Percentiles rank a stretch among this genome's conserved stretches.
Conservation (phyloP, 140 eudicot genomes). For the Eryngium alpinum region DNA sequence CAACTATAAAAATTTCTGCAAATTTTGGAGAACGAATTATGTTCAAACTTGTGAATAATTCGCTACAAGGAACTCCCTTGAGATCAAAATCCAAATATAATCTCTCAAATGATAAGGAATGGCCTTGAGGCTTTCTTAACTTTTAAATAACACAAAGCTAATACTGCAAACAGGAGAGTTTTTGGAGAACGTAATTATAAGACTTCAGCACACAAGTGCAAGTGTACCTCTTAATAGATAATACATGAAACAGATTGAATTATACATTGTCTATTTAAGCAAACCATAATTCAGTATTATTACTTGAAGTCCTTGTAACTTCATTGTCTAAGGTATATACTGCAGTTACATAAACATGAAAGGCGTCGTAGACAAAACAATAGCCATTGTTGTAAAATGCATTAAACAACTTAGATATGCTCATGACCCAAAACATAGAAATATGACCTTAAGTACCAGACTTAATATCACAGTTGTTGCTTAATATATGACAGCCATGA, state of each 20-base stretch:
- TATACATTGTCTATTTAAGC: no score
- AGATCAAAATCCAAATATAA: no score
- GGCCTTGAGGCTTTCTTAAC: no score
- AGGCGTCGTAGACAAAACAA: neutral
- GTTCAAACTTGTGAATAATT: neutral
- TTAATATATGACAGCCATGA: neutral
- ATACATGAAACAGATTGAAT: no score
- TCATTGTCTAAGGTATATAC: neutral
- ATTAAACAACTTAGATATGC: neutral
- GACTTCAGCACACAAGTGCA: no score
- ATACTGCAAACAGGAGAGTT: no score
- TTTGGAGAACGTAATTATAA: no score
- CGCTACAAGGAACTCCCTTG: neutral
- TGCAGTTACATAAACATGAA: neutral
- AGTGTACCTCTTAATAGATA: no score
- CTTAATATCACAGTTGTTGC: neutral
- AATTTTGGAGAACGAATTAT: neutral
- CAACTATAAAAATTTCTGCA: conserved; percentile 93
- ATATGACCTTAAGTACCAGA: neutral
- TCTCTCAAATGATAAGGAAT: no score
- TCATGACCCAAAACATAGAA: neutral
- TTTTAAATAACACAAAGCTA: no score
- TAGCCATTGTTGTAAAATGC: neutral
- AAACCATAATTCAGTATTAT: no score
- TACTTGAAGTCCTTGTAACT: no score